phyloP scores from a whole-genome alignment of 306 rosid genomes.

The Cucurbita pepo region DNA sequence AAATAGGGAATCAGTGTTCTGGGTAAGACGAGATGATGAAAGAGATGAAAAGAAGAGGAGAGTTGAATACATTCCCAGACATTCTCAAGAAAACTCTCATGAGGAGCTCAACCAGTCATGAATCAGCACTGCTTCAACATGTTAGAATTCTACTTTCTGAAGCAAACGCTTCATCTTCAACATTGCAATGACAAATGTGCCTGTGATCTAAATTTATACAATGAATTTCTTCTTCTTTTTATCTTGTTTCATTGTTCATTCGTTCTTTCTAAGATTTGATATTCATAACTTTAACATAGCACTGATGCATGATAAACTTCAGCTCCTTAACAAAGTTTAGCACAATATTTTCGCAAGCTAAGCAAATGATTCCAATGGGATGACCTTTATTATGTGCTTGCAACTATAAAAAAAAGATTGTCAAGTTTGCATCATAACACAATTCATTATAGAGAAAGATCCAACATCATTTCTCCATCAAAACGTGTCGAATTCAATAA shows the following conservation, averaged over 20 bases:
- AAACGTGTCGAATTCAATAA: no score
- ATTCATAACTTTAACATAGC: neutral
- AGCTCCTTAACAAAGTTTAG: neutral
- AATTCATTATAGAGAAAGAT: neutral
- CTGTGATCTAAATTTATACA: neutral
- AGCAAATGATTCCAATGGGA: neutral
- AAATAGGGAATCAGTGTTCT: conserved; percentile 13
- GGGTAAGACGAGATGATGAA: conserved; percentile 53
- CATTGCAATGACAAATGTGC: neutral
- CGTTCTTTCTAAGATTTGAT: neutral
- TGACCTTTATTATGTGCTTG: neutral
- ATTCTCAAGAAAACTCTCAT: conserved; percentile 47
- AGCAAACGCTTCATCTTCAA: neutral
- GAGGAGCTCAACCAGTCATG: conserved; percentile 66
- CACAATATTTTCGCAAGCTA: neutral
- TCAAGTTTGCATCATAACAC: neutral
- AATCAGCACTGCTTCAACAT: conserved; percentile 8
- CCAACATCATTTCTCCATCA: neutral
- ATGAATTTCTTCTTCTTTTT: neutral
- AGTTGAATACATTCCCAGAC: conserved; percentile 68
- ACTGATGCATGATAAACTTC: neutral
- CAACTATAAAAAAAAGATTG: neutral
- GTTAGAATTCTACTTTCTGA: neutral
- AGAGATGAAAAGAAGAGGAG: conserved; percentile 58
- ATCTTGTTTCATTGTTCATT: neutral